Evolutionary conservation across 1,284 basidiomycete species (phyloP), one percentile per base, ranked within the genome.

Genomic region (Stygiomarasmius scandens): DNA sequence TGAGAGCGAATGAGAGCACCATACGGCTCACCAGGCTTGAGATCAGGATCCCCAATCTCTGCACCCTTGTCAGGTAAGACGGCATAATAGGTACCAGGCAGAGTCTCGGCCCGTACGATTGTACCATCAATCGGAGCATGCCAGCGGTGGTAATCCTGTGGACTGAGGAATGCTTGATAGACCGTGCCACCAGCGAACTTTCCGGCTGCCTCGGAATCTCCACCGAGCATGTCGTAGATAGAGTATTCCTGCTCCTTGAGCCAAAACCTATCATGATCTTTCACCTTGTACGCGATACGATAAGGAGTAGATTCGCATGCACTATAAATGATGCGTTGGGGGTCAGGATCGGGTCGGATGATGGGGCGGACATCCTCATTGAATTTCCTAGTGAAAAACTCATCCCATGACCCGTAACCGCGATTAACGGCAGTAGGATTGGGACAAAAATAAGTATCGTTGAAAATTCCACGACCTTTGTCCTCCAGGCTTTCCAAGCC

Each of bases 331-430:
- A 79, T 62, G 22, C n/a, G n/a, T n/a, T n/a, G n/a, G n/a, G 64
- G 9, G 47, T 73, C 61, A 60, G 79, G 65, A 14, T 76, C 69
- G 0, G 76, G 73, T 20, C 45, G 49, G 2, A 65, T 68, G 46
- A 81, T 45, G 1, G 80, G 77, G 46, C 83, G 78, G 32, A 72
- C 63, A 2, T 71, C 73, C 1, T 69, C 66, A 24, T 66, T 65
- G 62, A 82, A 76, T 0, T 62, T 60, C 24, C 82, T 70, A 4
- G 75, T 80, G 68, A 86, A 85, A 69, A 82, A 85, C 56, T 78
- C 77, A 58, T 84, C 83, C 81, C 81, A 85, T 24, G 77, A 78
- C n/a, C 62, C 74, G 69, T 70, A 85, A 9, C 81, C 81, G 61
- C 75, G 63, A 61, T 77, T 67, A 27, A 67, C 59, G 3, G 64